Evolutionary conservation across 805 yeast species (phyloP), one percentile per base, ranked within the genome.

Genomic region (Teunomyces panamensis): DNA sequence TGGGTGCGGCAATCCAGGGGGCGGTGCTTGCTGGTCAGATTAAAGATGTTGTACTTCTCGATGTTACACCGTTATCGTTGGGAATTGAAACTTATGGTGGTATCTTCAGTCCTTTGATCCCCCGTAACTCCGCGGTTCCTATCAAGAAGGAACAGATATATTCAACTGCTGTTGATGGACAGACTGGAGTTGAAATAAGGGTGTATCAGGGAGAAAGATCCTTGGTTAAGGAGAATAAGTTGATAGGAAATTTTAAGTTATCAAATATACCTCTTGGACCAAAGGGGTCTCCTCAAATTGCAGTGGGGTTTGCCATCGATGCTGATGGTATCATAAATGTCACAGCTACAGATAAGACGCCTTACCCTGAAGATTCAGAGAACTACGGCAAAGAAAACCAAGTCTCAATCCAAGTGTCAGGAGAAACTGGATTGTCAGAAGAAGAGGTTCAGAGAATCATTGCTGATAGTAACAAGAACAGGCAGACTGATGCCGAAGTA

Each of bases 11-110:
- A 2, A 62, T 62, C 35, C 67, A 62, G 39, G 67, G 64, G 26
- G 67, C 63, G 1, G 63, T 62, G 5, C 50, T 62, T 20, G 56
- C 63, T 8, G 67, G 67, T 10, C 59, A 62, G 36, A 52, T 62
- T 26, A 58, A 53, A 45, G 59, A 62, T 39, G 67, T 62, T 16
- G 63, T 62, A 5, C 54, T 62, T 26, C 47, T 62, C 30, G 67
- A 62, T 44, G 67, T 62, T 20, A 62, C 66, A 1, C 67, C 67
- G 3, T 52, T 62, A 24, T 55, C 63, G 9, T 46, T 62, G 14
- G 95, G 95, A 49, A 87, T 87, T 56, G 95, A 87, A 64, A 86
- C 92, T 0, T 87, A 85, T 58, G 94, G 95, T 39, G 94, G 94
- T 46, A 82, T 87, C 14, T 86, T 85, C 73, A 81, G 89, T 45